Evolutionary conservation across 2,329 filamentous ascomycete genomes (phyloP).

Genomic region (Alternaria sp.): DNA sequence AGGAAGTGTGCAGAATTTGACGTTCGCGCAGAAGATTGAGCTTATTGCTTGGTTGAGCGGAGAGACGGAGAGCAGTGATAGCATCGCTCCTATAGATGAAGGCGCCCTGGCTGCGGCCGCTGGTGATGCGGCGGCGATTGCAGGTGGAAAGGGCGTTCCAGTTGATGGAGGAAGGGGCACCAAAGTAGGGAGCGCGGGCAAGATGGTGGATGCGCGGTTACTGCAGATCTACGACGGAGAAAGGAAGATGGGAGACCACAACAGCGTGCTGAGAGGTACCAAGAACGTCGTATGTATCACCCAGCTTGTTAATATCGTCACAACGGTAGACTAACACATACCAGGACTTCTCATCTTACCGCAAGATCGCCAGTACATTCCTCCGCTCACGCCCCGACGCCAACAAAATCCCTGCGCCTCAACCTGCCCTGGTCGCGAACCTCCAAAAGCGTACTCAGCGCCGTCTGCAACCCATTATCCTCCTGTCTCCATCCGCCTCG

Average conservation of each 20-base stretch:
- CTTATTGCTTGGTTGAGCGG: constrained; percentile 93
- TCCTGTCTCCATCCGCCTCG: constrained; percentile 94
- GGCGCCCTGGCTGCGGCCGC: constrained; percentile 59
- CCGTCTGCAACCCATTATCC: constrained; percentile 81
- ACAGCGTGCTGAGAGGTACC: constrained; percentile 83
- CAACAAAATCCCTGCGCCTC: constrained; percentile 45
- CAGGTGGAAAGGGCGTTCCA: constrained; percentile 57
- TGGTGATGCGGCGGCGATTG: constrained; percentile 62
- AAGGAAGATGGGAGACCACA: constrained; percentile 90
- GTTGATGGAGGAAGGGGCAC: constrained; percentile 47
- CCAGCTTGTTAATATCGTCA: not conserved
- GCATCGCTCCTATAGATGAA: constrained; percentile 83
- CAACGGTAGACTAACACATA: constrained; percentile 19
- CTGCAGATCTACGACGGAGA: constrained; percentile 91
- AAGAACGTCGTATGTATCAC: constrained; percentile 78
- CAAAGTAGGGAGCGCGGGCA: constrained; percentile 44
- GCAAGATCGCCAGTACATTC: constrained; percentile 83
- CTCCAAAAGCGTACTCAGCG: constrained; percentile 52
- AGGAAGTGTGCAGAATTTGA: constrained; percentile 82
- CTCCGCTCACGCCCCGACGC: constrained; percentile 63
- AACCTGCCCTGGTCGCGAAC: constrained; percentile 50
- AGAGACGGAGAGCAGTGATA: constrained; percentile 81
- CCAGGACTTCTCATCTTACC: constrained; percentile 92
- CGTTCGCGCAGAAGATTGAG: constrained; percentile 90
- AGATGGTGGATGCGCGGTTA: constrained; percentile 76